Evolutionary conservation across 139 green algal genomes (phyloP).

Genomic region (Closterium sp.): DNA sequence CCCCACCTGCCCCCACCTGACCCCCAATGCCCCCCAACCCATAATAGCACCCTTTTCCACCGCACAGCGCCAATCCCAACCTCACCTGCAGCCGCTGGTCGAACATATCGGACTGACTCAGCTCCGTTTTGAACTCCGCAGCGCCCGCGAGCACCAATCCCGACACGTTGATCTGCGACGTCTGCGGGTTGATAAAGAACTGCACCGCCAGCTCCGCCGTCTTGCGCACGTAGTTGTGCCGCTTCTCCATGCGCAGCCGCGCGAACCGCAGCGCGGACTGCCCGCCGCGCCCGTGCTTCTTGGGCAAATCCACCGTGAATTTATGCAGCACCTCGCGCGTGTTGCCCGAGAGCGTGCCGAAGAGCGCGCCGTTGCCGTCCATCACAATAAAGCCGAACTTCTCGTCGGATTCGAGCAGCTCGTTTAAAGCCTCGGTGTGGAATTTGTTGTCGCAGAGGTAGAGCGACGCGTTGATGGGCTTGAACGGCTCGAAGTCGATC

Average conservation of each 20-base stretch:
- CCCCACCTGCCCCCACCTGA: too few species aligned
- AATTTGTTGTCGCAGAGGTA: constrained; percentile 99
- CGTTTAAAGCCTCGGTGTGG: constrained; percentile 94
- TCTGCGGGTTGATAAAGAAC: constrained; percentile 81
- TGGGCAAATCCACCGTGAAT: constrained; percentile 95
- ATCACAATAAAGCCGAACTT: constrained; percentile 99
- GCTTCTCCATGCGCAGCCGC: constrained; percentile 95
- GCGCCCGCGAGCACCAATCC: constrained; percentile 92
- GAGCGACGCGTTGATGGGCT: constrained; percentile 99
- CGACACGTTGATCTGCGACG: constrained; percentile 80
- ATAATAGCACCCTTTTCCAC: too few species aligned
- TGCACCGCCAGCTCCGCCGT: constrained; percentile 82
- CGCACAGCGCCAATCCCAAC: not conserved
- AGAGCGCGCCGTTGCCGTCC: constrained; percentile 96
- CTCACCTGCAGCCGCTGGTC: constrained; percentile 76
- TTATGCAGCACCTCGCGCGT: constrained; percentile 93
- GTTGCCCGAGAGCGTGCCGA: constrained; percentile 96
- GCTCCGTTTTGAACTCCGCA: constrained; percentile 98
- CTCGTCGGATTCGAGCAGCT: constrained; percentile 84
- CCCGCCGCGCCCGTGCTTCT: constrained; percentile 93
- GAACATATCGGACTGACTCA: constrained; percentile 93
- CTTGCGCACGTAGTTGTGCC: constrained; percentile 99
- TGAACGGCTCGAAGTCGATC: constrained; percentile 99
- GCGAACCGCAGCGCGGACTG: constrained; percentile 98
- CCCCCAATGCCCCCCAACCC: too few species aligned